These are phyloP conservation scores for Colletotrichum sp. DNA, from an alignment of 2,329 filamentous ascomycete genomes.

Conservation along the genomic window DNA sequence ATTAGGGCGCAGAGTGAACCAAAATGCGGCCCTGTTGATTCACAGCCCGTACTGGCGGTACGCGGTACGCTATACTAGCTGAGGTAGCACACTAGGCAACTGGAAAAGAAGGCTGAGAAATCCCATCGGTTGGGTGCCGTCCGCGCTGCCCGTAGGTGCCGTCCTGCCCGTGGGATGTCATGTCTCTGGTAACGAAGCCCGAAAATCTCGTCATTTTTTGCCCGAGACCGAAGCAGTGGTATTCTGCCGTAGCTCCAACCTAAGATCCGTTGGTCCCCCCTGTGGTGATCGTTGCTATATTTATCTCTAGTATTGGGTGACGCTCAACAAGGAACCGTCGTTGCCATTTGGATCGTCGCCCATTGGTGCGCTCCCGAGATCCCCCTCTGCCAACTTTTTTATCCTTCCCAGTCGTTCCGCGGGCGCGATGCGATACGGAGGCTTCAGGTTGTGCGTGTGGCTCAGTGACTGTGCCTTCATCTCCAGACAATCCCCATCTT, in stretches of 20 bases:
- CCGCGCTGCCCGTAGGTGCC: not conserved
- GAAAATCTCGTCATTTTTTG: slow-evolving; percentile 9
- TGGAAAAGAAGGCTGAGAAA: not conserved
- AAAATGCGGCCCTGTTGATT: not conserved
- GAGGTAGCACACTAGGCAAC: not conserved
- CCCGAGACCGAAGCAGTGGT: not conserved
- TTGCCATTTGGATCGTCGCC: not conserved
- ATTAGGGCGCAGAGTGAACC: slow-evolving; percentile 6
- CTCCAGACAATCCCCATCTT: not conserved
- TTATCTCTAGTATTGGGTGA: not conserved
- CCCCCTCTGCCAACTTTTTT: slow-evolving; percentile 11
- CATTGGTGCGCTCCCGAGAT: not conserved
- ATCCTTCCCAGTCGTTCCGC: not conserved
- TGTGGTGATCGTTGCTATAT: slow-evolving; percentile 17
- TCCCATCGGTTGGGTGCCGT: not conserved
- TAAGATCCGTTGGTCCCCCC: not conserved
- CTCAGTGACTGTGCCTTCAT: not conserved
- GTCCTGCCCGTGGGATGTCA: not conserved
- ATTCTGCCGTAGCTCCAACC: not conserved
- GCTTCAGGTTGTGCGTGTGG: not conserved
- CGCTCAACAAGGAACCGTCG: not conserved
- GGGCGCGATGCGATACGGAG: not conserved
- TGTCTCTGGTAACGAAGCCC: not conserved
- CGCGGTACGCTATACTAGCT: not conserved
- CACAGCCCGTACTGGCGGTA: not conserved